Conservation (phyloP, 2,329 filamentous ascomycete species). For the Clathrospora elynae region DNA sequence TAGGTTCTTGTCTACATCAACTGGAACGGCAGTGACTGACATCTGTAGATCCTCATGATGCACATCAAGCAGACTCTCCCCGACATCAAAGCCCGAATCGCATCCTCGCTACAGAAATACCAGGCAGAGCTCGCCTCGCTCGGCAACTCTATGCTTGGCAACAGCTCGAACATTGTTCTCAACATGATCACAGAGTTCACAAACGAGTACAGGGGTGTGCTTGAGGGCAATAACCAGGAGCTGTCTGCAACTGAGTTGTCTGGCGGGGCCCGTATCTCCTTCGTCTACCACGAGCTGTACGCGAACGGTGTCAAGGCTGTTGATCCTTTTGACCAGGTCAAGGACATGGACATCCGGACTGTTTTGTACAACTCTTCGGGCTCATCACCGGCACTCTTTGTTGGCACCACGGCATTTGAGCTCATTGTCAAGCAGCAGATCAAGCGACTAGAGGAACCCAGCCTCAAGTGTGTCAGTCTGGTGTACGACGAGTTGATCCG, state of each 20-base stretch:
- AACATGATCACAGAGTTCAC: constrained; percentile 99
- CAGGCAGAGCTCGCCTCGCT: constrained; percentile 77
- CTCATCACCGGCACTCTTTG: constrained; percentile 93
- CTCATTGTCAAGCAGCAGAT: constrained; percentile 99
- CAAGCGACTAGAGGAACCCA: constrained; percentile 92
- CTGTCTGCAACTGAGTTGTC: constrained; percentile 93
- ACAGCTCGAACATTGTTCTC: constrained; percentile 93
- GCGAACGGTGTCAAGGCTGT: constrained; percentile 96
- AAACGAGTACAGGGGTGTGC: constrained; percentile 93
- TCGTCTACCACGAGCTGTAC: constrained; percentile 98
- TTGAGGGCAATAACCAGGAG: constrained; percentile 96
- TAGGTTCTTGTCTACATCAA: constrained; percentile 39
- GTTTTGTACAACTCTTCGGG: constrained; percentile 99
- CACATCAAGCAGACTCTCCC: constrained; percentile 99
- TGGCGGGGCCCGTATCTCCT: constrained; percentile 96
- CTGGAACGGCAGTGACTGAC: constrained; percentile 31
- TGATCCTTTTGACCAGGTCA: constrained; percentile 96
- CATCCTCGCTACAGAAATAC: constrained; percentile 94
- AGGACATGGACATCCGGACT: constrained; percentile 95
- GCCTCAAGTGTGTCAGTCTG: constrained; percentile 93
- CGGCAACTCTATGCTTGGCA: constrained; percentile 93
- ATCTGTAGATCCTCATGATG: constrained; percentile 88
- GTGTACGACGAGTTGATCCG: constrained; percentile 98
- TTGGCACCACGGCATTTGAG: constrained; percentile 97
- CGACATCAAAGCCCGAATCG: constrained; percentile 96